Conservation (phyloP, 2,329 filamentous ascomycete genomes). For the Elsinoe batatas region DNA sequence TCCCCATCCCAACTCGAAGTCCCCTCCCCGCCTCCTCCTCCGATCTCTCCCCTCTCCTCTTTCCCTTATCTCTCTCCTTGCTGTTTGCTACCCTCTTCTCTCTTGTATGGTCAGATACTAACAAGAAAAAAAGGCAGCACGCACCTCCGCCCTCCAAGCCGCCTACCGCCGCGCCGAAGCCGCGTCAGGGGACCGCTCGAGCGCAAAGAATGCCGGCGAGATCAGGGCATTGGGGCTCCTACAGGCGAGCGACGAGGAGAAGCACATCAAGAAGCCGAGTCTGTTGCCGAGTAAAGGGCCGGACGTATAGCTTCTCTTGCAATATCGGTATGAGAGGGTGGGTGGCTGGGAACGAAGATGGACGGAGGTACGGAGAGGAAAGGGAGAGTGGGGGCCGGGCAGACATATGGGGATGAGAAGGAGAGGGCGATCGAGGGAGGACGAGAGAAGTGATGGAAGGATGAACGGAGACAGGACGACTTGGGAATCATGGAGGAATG, state of each 20-base stretch:
- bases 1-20: neutral
- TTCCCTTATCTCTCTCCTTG: neutral
- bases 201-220: constrained; percentile 71
- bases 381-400: too few relatives aligned
- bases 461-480: too few relatives aligned
- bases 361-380: neutral
- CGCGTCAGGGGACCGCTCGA: constrained; percentile 59
- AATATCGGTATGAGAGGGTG: too few relatives aligned
- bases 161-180: constrained; percentile 76
- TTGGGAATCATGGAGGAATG: too few relatives aligned
- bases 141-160: constrained; percentile 66
- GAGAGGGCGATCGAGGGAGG: neutral
- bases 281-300: constrained; percentile 28
- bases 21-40: neutral
- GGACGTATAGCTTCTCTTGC: neutral
- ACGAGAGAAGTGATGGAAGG: too few relatives aligned
- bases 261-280: constrained; percentile 37
- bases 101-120: neutral
- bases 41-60: neutral
- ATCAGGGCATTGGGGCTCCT: constrained; percentile 80
- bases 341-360: too few relatives aligned
- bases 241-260: constrained; percentile 67
- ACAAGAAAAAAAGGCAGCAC: constrained; percentile 52
- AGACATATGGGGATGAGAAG: too few relatives aligned
- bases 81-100: too few relatives aligned